Base-by-base conservation (phyloP, 805 yeast genomes). In the Ogataea methylovora region DNA sequence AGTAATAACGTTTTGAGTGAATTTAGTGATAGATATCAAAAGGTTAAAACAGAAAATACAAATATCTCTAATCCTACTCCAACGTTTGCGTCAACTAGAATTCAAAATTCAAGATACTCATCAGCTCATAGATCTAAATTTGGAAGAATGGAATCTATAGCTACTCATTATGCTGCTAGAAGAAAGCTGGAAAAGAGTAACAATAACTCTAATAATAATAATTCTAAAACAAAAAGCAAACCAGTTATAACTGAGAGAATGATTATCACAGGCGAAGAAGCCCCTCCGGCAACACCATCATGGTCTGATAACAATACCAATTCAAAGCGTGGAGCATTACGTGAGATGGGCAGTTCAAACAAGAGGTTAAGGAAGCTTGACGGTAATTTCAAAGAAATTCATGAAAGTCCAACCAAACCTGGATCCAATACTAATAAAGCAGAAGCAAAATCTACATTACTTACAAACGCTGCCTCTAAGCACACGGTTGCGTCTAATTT, bases 81-180 rank as follows among this genome's bases (percentile, higher is more conserved):
- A 49, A 25, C 46, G 55, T 39, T 30, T 48, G 35, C 45, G 51
- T 35, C 19, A 29, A 21, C 8, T 33, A 32, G 16, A 14, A 46
- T 38, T 30, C 40, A 54, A 36, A 39, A 54, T 32, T 48, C 49
- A 3, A 56, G 77, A 21, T 65, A 67, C 45, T 63, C 74, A 12
- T 56, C 57, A 36, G 65, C 64, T 39, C 54, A 65, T 56, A 43
- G 71, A 64, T 40, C 71, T 48, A 43, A 74, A 63, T 42, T 64
- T 56, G 55, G 71, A 35, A 52, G 62, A 30, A 69, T 71, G 76
- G 76, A 71, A 17, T 65, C 74, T 13, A 71, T 71, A 13, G 52
- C 63, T 8, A 52, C 57, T 7, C 76, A 71, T 38, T 70, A 70
- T 38, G 69, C 76, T 1, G 69, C 68, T 4, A 49, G 48, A 32